A percentile compares a stretch with the other conserved stretches of the same genome.
Conservation (phyloP, 257 asterid species). For the Voacanga thouarsii region DNA sequence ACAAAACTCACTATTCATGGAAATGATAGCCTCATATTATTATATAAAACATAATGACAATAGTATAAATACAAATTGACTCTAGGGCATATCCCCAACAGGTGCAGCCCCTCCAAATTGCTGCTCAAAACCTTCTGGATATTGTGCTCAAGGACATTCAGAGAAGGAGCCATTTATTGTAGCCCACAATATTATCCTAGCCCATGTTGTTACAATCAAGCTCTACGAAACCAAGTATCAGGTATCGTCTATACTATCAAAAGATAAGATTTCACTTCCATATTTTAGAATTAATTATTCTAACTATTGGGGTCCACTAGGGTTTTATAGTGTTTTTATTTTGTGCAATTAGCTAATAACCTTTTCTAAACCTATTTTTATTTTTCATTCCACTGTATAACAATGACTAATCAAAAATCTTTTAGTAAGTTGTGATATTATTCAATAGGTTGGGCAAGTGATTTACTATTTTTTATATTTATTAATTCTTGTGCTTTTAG, state of each 20-base stretch:
- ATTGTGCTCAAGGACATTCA: conserved; percentile 22
- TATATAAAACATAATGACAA: too few species aligned
- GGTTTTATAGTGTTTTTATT: not conserved
- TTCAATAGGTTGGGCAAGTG: too few species aligned
- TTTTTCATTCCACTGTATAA: not conserved
- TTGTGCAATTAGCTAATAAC: not conserved
- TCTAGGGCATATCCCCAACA: too few species aligned
- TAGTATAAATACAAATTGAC: too few species aligned
- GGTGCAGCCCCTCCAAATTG: conserved; percentile 16
- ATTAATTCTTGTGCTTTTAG: not conserved
- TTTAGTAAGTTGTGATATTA: not conserved
- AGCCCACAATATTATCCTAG: conserved; percentile 25
- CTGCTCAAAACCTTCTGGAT: conserved; percentile 18
- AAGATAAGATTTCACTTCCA: not conserved
- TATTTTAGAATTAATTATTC: not conserved
- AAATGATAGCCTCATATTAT: too few species aligned
- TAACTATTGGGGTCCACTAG: not conserved
- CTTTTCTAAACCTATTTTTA: not conserved
- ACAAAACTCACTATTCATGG: too few species aligned
- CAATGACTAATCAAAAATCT: not conserved
- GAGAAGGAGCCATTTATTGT: conserved; percentile 25
- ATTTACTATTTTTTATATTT: not conserved
- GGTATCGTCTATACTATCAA: not conserved
- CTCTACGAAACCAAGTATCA: conserved; percentile 23
- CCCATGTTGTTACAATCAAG: conserved; percentile 23